A percentile compares a stretch with the other conserved stretches of the same genome.
Conservation (phyloP, 345 rosid species). For the Passiflora organensis region DNA sequence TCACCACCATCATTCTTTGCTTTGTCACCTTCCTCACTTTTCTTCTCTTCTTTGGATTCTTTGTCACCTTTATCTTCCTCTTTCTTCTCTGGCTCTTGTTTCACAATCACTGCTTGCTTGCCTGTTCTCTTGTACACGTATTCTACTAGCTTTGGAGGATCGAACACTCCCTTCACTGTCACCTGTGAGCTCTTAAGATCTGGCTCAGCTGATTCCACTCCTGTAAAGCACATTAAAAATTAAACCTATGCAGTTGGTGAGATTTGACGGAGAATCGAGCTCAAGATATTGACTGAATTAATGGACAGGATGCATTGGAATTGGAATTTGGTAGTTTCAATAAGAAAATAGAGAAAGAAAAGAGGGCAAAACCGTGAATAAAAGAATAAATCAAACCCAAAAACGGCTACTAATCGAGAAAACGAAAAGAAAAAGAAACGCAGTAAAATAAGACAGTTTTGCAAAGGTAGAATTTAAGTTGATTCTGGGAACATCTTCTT, state of each 20-base stretch:
- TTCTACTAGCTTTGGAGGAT: conserved; percentile 58
- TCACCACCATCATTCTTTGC: conserved; percentile 23
- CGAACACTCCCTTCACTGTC: conserved; percentile 80
- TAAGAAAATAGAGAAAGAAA: no score
- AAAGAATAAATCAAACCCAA: no score
- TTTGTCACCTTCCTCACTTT: conserved; percentile 27
- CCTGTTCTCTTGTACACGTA: conserved; percentile 71
- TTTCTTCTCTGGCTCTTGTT: conserved; percentile 48
- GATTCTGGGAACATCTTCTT: no score
- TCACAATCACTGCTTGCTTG: conserved; percentile 67
- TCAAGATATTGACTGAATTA: conserved; percentile 17
- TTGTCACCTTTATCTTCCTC: conserved; percentile 32
- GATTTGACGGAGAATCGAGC: conserved; percentile 8
- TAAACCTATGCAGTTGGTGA: conserved; percentile 18
- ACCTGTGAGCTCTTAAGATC: conserved; percentile 87
- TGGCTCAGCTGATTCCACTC: conserved; percentile 88
- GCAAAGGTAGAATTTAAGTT: no score
- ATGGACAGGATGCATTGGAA: conserved; percentile 8
- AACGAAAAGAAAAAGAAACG: no score
- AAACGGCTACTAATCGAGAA: no score
- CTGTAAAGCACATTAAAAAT: no score
- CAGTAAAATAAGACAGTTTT: no score
- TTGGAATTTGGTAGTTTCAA: no score
- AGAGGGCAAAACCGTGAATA: no score
- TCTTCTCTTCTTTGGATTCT: conserved; percentile 39